Base-by-base conservation (phyloP, 257 asterid genomes). In the Anisodus acutangulus region DNA sequence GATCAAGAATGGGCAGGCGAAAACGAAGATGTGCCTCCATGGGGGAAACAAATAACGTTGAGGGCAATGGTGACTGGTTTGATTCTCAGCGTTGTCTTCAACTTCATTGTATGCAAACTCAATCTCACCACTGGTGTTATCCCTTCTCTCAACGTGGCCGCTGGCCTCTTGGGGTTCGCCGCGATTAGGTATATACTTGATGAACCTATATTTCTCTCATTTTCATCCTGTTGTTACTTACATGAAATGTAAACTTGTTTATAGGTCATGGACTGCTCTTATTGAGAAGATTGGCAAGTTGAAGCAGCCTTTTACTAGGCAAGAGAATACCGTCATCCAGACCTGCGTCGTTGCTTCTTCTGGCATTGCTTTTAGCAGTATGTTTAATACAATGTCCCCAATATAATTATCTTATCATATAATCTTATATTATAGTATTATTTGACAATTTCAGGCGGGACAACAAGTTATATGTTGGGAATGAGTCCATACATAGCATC, bases 351-450 rank as follows among this genome's bases (percentile, higher is more conserved):
- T 90, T 49, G 98, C 98, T 55, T 90, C 98, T 0, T 90, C 98
- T 39, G 94, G 95, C 85, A 91, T 92, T n/a, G 98, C 98, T 11
- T 94, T 94, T 31, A 92, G 97, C 87, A 91, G 98, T 92, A 91
- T 10, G 88, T 69, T 0, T 15, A 5, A 1, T 63, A 8, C 16
- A 5, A 16, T 59, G 17, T 59, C 6, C 11, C 19, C 64, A 15
- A 8, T 4, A 5, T 17, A 16, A n/a, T 16, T 17, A 6, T 6
- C 8, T 59, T 59, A 9, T 16, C 2, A 13, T 31, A 31, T 31
- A 16, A 2, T 17, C 10, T 8, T 13, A 69, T 79, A 12, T 39
- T 35, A 31, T 26, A 31, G 35, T 31, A 22, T 2, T 66, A 8
- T 53, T 49, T 5, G 16, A 12, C 5, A 10, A 78, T 80, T 54